Evolutionary conservation across 768 basidiomycete genomes (phyloP).

Genomic region (Cystofilobasidium capitatum): DNA sequence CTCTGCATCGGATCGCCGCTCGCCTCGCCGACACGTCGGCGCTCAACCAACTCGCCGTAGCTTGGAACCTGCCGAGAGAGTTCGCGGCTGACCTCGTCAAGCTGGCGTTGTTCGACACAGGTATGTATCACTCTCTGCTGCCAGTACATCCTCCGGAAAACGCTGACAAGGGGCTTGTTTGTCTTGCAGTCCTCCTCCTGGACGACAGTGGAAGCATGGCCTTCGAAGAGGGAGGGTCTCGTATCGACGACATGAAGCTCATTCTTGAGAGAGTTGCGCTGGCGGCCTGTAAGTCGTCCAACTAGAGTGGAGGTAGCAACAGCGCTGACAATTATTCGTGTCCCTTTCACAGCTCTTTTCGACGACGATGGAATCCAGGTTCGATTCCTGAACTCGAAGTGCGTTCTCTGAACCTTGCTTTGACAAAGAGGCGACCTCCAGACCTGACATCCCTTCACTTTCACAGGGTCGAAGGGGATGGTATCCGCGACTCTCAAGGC

Average conservation of each 20-base stretch:
- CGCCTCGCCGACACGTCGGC: neutral
- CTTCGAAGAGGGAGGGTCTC: constrained; percentile 40
- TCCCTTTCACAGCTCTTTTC: neutral
- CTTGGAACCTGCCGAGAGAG: constrained; percentile 36
- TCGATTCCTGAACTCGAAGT: constrained; percentile 40
- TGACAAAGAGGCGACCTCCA: neutral
- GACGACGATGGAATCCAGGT: constrained; percentile 27
- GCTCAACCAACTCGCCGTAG: neutral
- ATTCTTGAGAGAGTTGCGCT: constrained; percentile 40
- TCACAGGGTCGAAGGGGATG: constrained; percentile 39
- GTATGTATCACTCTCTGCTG: constrained; percentile 27
- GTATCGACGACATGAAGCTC: constrained; percentile 43
- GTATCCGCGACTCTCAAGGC: constrained; percentile 35
- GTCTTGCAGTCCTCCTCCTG: neutral
- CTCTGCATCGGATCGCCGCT: neutral
- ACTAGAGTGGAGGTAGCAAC: constrained; percentile 40
- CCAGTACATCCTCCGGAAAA: neutral
- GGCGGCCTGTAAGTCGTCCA: constrained; percentile 40
- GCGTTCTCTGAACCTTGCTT: neutral
- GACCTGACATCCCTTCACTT: neutral
- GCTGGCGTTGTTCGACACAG: constrained; percentile 39
- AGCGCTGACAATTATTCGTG: neutral
- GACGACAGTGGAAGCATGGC: constrained; percentile 33
- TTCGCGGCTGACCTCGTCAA: constrained; percentile 41
- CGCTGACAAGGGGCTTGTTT: neutral